Base-by-base conservation (phyloP, 2,329 filamentous ascomycete species). In the Chlorencoelia australis region DNA sequence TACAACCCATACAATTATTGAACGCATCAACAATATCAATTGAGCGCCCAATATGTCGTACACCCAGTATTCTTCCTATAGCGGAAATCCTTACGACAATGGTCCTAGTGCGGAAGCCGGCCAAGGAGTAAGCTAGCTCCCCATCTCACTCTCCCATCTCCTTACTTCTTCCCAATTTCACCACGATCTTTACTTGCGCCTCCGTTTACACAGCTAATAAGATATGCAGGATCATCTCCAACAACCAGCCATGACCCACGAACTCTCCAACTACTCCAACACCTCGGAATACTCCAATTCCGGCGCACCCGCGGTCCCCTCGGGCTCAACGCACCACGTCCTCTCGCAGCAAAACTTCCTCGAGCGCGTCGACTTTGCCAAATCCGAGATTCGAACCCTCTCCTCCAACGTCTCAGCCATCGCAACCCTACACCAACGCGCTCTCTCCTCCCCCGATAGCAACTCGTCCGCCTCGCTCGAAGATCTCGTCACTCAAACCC, bases 331-430 rank as follows among this genome's bases (percentile, higher is more conserved):
- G 44, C 15, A 51, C 61, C 45, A 49, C 54, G 42, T 48, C 67
- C 64, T 84, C 51, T 69, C 69, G 36, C 75, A 79, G 55, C 65
- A 71, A 45, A 79, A 82, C 46, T 86, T 82, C 62, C 69, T 86
- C 45, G 59, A 65, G 50, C 78, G 78, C 58, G 74, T 85, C 46
- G 67, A 75, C 50, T 71, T 68, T 49, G 69, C 79, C 42, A 81
- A 81, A 59, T 66, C 69, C 49, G 71, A 83, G 49, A 83, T 88
- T 57, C 67, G 71, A 42, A 68, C 68, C 30, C 69, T 88, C 39
- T 75, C 73, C n/a, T 65, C 62, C 29, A 75, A 79, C 53, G 74
- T 88, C 52, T 68, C 75, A 50, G 64, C 75, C 50, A 82, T 88
- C 48, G 73, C 71, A 29, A 69, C 69, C 39, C 66, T 83, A 37